These are phyloP conservation scores for Pleurotus salmoneostramineus DNA, from an alignment of 768 basidiomycete genomes.

Conservation along the genomic window DNA sequence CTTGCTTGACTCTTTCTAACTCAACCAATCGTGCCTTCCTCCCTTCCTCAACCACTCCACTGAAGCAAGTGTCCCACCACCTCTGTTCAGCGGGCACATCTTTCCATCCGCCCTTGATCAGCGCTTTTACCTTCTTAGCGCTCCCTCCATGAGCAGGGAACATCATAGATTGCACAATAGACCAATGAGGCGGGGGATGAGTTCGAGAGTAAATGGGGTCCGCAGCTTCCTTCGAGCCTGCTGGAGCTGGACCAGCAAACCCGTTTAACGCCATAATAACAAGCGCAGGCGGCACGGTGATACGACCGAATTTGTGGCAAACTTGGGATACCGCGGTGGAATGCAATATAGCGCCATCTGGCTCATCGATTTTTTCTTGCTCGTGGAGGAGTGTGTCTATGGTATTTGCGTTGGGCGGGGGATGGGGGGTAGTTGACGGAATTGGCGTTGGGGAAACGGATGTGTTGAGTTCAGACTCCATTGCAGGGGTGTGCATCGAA, in stretches of 20 bases:
- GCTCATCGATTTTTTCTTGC: conserved; percentile 31
- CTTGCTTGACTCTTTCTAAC: conserved; percentile 29
- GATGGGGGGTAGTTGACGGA: conserved; percentile 1
- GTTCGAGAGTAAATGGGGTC: conserved; percentile 23
- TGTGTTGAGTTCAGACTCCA: not conserved
- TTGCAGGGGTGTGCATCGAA: not conserved
- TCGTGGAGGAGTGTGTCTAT: conserved; percentile 29
- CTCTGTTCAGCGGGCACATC: conserved; percentile 51
- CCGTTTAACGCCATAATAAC: conserved; percentile 60
- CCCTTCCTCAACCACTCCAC: conserved; percentile 37
- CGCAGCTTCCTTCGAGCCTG: not conserved
- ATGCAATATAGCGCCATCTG: conserved; percentile 56
- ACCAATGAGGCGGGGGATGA: conserved; percentile 49
- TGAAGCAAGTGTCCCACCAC: conserved; percentile 69
- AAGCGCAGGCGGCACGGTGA: conserved; percentile 69
- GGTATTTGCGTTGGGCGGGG: conserved; percentile 14
- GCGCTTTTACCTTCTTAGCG: conserved; percentile 34
- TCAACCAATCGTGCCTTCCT: conserved; percentile 27
- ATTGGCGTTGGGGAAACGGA: conserved; percentile 6
- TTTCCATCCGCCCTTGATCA: conserved; percentile 62
- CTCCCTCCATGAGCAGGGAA: conserved; percentile 29
- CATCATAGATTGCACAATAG: conserved; percentile 30
- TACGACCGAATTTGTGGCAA: conserved; percentile 68
- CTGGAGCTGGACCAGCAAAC: conserved; percentile 23
- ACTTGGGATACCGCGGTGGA: conserved; percentile 59